Conservation (phyloP, 169 alveolate genomes). For the Plasmodium gaboni region DNA sequence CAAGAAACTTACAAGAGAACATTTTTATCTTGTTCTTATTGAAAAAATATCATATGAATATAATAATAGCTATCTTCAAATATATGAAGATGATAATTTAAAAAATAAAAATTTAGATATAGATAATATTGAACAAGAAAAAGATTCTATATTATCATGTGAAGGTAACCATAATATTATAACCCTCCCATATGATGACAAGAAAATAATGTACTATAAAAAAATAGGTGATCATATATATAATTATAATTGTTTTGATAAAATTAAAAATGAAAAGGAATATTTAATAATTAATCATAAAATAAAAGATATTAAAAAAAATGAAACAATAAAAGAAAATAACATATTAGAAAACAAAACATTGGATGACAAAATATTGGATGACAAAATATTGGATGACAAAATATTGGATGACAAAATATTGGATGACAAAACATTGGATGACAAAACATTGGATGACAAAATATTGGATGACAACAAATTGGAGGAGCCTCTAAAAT, state of each 20-base stretch:
- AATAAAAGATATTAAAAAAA: not conserved
- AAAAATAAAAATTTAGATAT: not conserved
- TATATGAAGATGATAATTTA: constrained; percentile 4
- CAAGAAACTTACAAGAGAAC: constrained; percentile 23
- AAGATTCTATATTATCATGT: constrained; percentile 3
- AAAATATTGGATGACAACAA: not conserved
- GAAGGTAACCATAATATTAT: not conserved
- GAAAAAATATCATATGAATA: constrained; percentile 20
- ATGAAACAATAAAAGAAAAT: not conserved
- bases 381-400: not conserved
- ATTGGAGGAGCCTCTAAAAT: constrained; percentile 15
- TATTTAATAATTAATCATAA: not conserved
- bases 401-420: not conserved
- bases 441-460: not conserved
- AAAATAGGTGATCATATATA: not conserved
- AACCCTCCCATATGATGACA: not conserved
- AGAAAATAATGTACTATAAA: not conserved
- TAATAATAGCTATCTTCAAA: not conserved
- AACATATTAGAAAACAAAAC: not conserved
- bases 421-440: not conserved
- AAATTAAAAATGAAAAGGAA: not conserved
- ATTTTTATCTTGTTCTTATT: constrained; percentile 24
- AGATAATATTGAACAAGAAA: not conserved
- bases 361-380: not conserved
- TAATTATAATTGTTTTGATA: not conserved